A percentile compares a stretch with the other conserved stretches of the same genome.
phyloP scores from a whole-genome alignment of 345 rosid genomes.

The Eucalyptus cladocalyx region DNA sequence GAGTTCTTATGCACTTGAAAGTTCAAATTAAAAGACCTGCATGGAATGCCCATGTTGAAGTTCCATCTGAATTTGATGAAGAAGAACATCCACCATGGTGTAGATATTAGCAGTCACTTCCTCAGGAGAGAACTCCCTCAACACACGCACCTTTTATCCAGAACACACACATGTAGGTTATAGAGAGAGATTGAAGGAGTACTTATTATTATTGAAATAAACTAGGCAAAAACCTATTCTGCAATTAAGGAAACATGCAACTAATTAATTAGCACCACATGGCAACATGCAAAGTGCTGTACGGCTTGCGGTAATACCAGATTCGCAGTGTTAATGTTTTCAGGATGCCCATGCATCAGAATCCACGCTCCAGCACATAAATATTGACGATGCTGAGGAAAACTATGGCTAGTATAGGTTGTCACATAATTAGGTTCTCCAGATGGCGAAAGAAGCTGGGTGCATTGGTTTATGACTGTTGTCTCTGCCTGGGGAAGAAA shows the following conservation, averaged over 20 bases:
- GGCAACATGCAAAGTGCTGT: neutral
- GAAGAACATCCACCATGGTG: constrained; percentile 92
- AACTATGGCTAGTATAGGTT: constrained; percentile 77
- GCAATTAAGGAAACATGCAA: neutral
- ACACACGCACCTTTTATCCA: constrained; percentile 55
- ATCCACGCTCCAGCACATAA: constrained; percentile 96
- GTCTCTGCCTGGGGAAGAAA: constrained; percentile 52
- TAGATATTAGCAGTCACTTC: constrained; percentile 94
- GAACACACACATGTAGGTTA: neutral
- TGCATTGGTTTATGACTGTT: constrained; percentile 89
- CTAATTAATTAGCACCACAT: neutral
- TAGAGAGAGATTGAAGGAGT: neutral
- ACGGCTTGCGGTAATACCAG: constrained; percentile 28
- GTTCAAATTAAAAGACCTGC: constrained; percentile 32
- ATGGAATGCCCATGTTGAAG: constrained; percentile 64
- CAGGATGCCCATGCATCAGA: constrained; percentile 90
- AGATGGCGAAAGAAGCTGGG: constrained; percentile 78
- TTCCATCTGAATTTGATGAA: constrained; percentile 70
- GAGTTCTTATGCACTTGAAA: neutral
- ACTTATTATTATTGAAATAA: neutral
- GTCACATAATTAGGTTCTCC: constrained; percentile 67
- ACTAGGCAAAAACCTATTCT: neutral
- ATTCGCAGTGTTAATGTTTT: constrained; percentile 75
- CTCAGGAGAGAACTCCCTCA: constrained; percentile 91
- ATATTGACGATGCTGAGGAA: constrained; percentile 72